Evolutionary conservation across 768 basidiomycete species (phyloP), one percentile per base, ranked within the genome.

Genomic region (Lanmaoa pseudosensibilis): DNA sequence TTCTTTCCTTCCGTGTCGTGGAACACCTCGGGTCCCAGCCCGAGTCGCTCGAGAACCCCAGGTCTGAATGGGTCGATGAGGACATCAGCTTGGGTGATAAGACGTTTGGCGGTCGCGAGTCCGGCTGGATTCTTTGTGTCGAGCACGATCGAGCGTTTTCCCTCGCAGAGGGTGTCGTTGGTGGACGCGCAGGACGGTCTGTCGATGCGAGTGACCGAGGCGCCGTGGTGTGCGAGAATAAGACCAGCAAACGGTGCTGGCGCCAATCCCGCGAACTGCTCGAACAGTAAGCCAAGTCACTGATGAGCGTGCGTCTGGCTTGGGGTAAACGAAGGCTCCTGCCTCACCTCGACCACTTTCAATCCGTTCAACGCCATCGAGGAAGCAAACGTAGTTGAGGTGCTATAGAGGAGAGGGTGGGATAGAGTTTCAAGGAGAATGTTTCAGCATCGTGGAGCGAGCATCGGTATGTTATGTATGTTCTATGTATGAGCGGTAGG

Each of bases 11-110:
- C 76, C 33, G 65, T 65, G 46, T 84, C 83, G 18, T 90, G 73
- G 64, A 92, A 91, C 4, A 86, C 77, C 5, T 87, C 82, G 1
- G 91, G 92, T 12, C 88, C 91, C 18, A 94, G 74, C 2, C 87
- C 87, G 32, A 92, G 74, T 56, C 81, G 79, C 65, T 94, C 91
- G 73, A 93, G 77, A 2, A 92, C 89, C 1, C 91, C 92, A 48
- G 91, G 90, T 46, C 91, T 77, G 69, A 88, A 94, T 1, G 92
- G 85, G 66, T 94, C 91, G 63, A 94, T 89, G 44, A 93, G 74
- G 16, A 93, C 79, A 69, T 94, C 91, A n/a, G 89, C 87, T 36
- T 77, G 70, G 30, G 75, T 68, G 23, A 92, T 80, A 55, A 94
- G 75, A 44, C 75, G 80, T 67, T 78, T 78, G 53, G 87, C 65